Percentiles rank a stretch among this genome's conserved stretches.
phyloP scores from a whole-genome alignment of 164 flowering plant species.

The Vitis rotundifolia region DNA sequence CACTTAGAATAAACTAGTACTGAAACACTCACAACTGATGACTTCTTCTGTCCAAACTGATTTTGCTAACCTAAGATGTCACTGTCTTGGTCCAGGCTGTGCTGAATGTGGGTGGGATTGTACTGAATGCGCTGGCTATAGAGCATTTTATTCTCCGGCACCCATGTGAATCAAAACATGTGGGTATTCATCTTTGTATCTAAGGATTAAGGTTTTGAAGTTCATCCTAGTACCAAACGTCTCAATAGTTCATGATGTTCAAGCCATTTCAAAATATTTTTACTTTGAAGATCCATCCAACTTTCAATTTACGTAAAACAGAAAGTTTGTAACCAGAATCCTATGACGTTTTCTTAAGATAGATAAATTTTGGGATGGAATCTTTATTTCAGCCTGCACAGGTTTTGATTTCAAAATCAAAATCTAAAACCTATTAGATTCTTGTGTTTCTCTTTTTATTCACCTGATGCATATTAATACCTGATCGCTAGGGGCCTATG shows the following conservation, averaged over 20 bases:
- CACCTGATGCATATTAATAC: slow-evolving; percentile 4
- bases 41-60: not conserved
- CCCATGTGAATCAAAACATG: slow-evolving; percentile 54
- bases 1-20: not conserved
- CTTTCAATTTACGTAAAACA: too few relatives aligned
- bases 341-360: too few relatives aligned
- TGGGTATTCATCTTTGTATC: slow-evolving; percentile 28
- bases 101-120: slow-evolving; percentile 83
- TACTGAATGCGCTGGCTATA: slow-evolving; percentile 80
- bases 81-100: slow-evolving; percentile 53
- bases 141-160: slow-evolving; percentile 90
- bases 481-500: slow-evolving; percentile 31
- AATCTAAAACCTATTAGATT: not conserved
- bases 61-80: not conserved
- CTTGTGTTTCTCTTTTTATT: not conserved
- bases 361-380: too few relatives aligned
- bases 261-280: too few relatives aligned
- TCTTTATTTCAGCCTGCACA: too few relatives aligned
- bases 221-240: too few relatives aligned
- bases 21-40: not conserved
- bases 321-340: too few relatives aligned
- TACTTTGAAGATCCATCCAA: too few relatives aligned
- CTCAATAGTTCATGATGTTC: too few relatives aligned
- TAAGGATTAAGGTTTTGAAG: not conserved
- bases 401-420: too few relatives aligned